Percentiles rank a stretch among this genome's conserved stretches.
These are phyloP conservation scores for Maudiozyma barnettii DNA, from an alignment of 805 yeast genomes.

Conservation along the genomic window DNA sequence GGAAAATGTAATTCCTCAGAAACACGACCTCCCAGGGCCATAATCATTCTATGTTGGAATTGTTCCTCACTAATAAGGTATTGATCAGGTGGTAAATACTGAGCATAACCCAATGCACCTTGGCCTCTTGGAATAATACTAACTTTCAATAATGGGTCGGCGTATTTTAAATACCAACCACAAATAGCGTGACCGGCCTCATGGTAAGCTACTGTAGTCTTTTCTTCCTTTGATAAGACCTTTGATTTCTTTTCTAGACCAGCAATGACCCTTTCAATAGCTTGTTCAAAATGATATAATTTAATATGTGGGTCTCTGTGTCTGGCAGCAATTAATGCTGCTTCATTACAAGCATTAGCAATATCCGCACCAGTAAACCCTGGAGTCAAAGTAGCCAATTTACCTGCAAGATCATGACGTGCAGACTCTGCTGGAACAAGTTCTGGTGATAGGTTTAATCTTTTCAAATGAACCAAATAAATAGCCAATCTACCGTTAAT, in stretches of 20 bases:
- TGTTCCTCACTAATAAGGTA: conserved; percentile 70
- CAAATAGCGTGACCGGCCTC: conserved; percentile 97
- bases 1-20: conserved; percentile 83
- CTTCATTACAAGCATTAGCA: conserved; percentile 90
- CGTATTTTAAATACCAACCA: conserved; percentile 83
- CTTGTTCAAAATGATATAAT: conserved; percentile 74
- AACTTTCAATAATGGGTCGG: conserved; percentile 89
- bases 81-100: conserved; percentile 84
- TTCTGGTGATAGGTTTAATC: conserved; percentile 20
- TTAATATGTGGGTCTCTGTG: conserved; percentile 52
- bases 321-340: conserved; percentile 89
- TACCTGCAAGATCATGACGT: conserved; percentile 60
- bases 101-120: conserved; percentile 95
- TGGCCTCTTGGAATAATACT: conserved; percentile 90
- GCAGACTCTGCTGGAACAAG: conserved; percentile 39
- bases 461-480: conserved; percentile 67
- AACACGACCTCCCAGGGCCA: conserved; percentile 89
- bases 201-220: conserved; percentile 81
- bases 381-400: conserved; percentile 85
- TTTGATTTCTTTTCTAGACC: conserved; percentile 85
- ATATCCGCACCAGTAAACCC: conserved; percentile 96
- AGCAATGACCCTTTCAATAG: conserved; percentile 89
- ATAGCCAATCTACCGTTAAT: conserved; percentile 83
- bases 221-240: conserved; percentile 70
- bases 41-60: conserved; percentile 76